Percentiles rank a stretch among this genome's conserved stretches.
These are phyloP conservation scores for Apiospora aurea DNA, from an alignment of 2,329 filamentous ascomycete genomes.

Conservation along the genomic window DNA sequence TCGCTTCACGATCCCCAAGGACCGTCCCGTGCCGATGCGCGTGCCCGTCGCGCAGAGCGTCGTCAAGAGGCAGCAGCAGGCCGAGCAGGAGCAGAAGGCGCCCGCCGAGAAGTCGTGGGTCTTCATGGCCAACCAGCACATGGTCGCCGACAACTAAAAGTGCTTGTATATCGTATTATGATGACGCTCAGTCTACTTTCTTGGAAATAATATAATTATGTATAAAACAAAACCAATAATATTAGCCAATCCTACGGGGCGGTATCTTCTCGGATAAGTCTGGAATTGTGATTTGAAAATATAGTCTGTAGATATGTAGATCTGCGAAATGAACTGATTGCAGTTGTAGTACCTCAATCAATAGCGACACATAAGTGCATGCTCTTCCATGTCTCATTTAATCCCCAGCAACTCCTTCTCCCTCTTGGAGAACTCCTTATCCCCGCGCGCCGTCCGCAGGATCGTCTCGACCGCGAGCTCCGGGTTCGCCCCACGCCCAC, in stretches of 20 bases:
- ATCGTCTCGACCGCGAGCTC: conserved; percentile 43
- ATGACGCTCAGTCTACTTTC: background rate
- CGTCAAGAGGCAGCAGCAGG: conserved; percentile 23
- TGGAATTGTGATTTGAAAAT: too few species aligned
- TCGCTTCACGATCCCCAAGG: conserved; percentile 32
- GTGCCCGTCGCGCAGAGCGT: conserved; percentile 24
- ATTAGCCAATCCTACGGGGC: too few species aligned
- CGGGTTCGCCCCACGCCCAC: conserved; percentile 42
- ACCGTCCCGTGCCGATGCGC: conserved; percentile 21
- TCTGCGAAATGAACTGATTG: too few species aligned
- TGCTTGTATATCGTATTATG: background rate
- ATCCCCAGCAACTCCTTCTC: conserved; percentile 33
- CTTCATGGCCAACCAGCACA: conserved; percentile 36
- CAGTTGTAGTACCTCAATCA: too few species aligned
- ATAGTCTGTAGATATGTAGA: too few species aligned
- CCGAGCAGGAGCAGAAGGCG: conserved; percentile 15
- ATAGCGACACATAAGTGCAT: too few species aligned
- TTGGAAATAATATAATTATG: background rate
- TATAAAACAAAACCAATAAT: background rate
- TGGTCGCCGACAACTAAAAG: conserved; percentile 13
- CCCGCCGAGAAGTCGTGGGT: conserved; percentile 30
- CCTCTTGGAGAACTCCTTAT: conserved; percentile 34
- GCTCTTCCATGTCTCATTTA: too few species aligned
- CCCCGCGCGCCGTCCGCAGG: conserved; percentile 37
- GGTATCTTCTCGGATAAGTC: too few species aligned